These are phyloP conservation scores for Epichloe uncinata DNA, from an alignment of 2,329 filamentous ascomycete genomes.

Conservation along the genomic window DNA sequence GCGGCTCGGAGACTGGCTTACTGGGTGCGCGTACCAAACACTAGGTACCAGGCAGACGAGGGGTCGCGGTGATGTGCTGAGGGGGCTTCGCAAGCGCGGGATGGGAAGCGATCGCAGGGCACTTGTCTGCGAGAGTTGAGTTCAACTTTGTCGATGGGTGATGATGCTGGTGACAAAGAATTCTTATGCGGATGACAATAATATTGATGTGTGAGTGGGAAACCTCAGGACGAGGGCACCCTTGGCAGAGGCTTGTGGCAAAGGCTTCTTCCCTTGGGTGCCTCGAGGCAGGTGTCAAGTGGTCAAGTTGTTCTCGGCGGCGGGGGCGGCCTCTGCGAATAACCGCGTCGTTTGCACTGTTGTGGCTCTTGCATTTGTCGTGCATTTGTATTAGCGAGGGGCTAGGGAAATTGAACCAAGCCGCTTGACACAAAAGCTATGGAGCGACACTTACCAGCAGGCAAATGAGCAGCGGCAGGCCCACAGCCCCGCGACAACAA, in stretches of 20 bases:
- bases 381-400: not conserved
- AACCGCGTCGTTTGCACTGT: no score
- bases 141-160: not conserved
- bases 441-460: not conserved
- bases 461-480: not conserved
- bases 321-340: no score
- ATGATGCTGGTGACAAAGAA: not conserved
- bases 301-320: no score
- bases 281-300: no score
- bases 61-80: not conserved
- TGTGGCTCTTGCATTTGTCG: not conserved
- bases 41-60: not conserved
- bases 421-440: not conserved
- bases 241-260: not conserved
- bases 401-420: not conserved
- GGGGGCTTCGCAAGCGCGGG: not conserved
- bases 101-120: not conserved
- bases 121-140: not conserved
- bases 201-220: not conserved
- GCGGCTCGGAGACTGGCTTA: constrained; percentile 1
- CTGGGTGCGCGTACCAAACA: not conserved
- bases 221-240: not conserved
- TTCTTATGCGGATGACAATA: not conserved
- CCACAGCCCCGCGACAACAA: not conserved
- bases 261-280: no score